Percentiles rank a stretch among this genome's conserved stretches.
These are phyloP conservation scores for Phaeolepiota aurea DNA, from an alignment of 768 basidiomycete species.

Conservation along the genomic window DNA sequence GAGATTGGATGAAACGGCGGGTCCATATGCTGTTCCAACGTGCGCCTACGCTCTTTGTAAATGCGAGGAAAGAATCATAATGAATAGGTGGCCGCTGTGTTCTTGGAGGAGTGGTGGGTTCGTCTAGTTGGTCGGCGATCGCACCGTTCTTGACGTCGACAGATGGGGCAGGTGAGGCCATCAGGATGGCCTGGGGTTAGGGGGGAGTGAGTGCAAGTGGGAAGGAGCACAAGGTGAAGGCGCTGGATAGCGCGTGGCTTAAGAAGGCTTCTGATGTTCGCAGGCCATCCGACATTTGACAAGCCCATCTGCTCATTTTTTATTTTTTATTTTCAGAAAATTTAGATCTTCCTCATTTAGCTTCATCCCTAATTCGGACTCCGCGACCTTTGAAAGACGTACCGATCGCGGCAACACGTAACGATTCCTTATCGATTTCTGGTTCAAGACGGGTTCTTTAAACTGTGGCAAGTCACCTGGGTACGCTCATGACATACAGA, in stretches of 20 bases:
- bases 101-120: too few relatives aligned
- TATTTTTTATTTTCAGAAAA: too few relatives aligned
- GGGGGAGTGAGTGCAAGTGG: neutral
- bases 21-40: slow-evolving; percentile 79
- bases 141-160: neutral
- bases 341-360: neutral
- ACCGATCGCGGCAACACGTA: too few relatives aligned
- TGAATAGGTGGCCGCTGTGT: slow-evolving; percentile 50
- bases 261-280: neutral
- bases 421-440: too few relatives aligned
- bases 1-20: slow-evolving; percentile 55
- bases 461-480: too few relatives aligned
- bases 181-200: neutral
- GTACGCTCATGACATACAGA: too few relatives aligned
- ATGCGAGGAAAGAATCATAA: slow-evolving; percentile 51
- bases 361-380: too few relatives aligned
- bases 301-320: neutral
- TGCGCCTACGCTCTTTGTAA: slow-evolving; percentile 40
- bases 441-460: too few relatives aligned
- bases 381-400: too few relatives aligned
- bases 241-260: neutral
- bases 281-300: neutral
- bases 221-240: neutral
- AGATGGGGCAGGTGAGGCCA: neutral
- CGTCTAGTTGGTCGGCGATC: neutral